phyloP scores from a whole-genome alignment of 805 yeast genomes.

The Sugiyamaella qingdaonensis region DNA sequence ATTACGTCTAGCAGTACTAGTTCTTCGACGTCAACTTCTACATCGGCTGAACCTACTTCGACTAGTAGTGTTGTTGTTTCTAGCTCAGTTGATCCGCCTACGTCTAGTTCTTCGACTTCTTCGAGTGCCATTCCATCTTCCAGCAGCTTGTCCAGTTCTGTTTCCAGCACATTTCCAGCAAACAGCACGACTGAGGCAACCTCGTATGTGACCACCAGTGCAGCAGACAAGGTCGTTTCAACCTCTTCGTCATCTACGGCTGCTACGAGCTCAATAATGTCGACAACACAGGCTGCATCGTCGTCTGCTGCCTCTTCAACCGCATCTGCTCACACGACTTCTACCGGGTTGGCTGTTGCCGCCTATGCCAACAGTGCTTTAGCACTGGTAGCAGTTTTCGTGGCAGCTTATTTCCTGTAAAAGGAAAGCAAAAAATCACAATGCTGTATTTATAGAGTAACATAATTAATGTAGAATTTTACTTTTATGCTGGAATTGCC shows the following conservation, averaged over 20 bases:
- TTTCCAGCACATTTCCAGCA: no score
- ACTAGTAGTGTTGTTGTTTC: constrained; percentile 3
- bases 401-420: neutral
- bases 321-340: neutral
- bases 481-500: no score
- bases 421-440: no score
- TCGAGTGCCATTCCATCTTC: constrained; percentile 15
- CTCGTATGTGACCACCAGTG: no score
- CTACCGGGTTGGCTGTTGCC: neutral
- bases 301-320: neutral
- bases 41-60: neutral
- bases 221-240: no score
- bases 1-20: neutral
- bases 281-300: neutral
- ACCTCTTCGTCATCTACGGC: neutral
- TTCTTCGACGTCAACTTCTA: neutral
- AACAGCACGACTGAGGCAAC: no score
- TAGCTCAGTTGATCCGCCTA: constrained; percentile 3
- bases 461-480: no score
- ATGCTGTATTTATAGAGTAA: no score
- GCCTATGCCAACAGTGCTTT: neutral
- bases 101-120: constrained; percentile 16
- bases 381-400: neutral
- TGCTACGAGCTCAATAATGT: neutral
- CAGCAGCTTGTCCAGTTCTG: no score